Percentiles rank a stretch among this genome's conserved stretches.
Evolutionary conservation across 257 asterid species (phyloP).

Genomic region (Paulownia fortunei): DNA sequence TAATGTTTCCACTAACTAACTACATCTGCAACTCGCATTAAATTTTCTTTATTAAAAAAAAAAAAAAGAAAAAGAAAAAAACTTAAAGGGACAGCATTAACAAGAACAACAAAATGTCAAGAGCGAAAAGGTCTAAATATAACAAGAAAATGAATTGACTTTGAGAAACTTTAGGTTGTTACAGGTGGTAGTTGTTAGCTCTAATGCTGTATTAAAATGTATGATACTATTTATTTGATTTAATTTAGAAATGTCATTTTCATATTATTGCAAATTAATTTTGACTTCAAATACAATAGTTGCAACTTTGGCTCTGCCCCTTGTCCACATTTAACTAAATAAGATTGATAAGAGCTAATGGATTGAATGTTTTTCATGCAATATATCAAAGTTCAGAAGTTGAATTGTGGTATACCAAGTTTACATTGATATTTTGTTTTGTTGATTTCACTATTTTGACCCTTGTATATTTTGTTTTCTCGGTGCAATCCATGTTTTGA

Average conservation of each 20-base stretch:
- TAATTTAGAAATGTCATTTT: constrained; percentile 29
- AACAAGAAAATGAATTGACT: constrained; percentile 21
- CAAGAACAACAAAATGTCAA: neutral
- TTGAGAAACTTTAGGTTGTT: constrained; percentile 26
- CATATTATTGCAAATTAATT: constrained; percentile 13
- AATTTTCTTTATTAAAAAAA: neutral
- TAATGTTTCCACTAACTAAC: constrained; percentile 18
- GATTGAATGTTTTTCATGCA: too few species aligned
- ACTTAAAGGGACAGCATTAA: constrained; percentile 11
- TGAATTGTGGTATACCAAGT: neutral
- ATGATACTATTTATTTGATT: neutral
- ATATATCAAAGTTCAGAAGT: neutral
- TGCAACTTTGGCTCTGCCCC: neutral
- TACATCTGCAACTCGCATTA: neutral
- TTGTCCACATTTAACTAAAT: constrained; percentile 2
- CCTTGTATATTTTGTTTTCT: neutral
- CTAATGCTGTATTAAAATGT: neutral
- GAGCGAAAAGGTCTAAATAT: constrained; percentile 9
- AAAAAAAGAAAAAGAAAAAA: too few species aligned
- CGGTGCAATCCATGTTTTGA: too few species aligned
- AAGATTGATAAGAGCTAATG: neutral
- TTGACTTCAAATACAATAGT: neutral
- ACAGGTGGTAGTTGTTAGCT: constrained; percentile 42
- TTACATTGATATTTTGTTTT: too few species aligned
- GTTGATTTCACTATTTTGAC: neutral